A percentile compares a stretch with the other conserved stretches of the same genome.
Conservation (phyloP, 768 basidiomycete genomes). For the Auriscalpium vulgare region DNA sequence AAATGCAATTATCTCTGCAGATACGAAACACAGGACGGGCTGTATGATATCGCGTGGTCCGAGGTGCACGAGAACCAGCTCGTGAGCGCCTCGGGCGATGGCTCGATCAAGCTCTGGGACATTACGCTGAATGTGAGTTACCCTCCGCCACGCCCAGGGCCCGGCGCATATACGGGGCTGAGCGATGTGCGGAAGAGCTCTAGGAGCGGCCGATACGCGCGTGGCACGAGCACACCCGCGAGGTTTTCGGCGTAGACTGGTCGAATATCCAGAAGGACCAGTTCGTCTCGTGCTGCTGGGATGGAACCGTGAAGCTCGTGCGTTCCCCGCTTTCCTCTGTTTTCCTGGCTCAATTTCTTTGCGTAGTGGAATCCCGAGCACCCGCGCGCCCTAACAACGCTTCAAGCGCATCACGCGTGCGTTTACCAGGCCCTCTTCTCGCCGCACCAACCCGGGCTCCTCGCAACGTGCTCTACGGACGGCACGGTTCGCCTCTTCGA, state of each 20-base stretch:
- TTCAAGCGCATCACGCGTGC: constrained; percentile 78
- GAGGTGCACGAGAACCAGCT: constrained; percentile 93
- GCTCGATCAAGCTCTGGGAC: constrained; percentile 88
- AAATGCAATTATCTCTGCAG: constrained; percentile 42
- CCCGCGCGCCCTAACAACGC: constrained; percentile 67
- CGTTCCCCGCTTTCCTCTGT: constrained; percentile 21
- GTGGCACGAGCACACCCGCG: constrained; percentile 92
- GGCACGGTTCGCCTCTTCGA: constrained; percentile 84
- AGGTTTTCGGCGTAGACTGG: constrained; percentile 94
- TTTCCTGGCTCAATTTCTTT: neutral
- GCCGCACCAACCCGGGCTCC: constrained; percentile 75
- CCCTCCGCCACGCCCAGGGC: neutral
- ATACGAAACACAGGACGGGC: constrained; percentile 83
- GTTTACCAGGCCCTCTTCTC: constrained; percentile 91
- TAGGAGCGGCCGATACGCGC: constrained; percentile 85
- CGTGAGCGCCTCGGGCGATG: constrained; percentile 83
- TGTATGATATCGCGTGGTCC: constrained; percentile 92
- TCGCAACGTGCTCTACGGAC: constrained; percentile 83
- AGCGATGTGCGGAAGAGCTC: constrained; percentile 16
- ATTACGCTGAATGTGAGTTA: constrained; percentile 65
- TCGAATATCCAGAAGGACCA: constrained; percentile 86
- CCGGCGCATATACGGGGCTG: neutral
- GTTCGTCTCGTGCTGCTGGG: constrained; percentile 88
- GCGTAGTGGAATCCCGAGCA: constrained; percentile 81
- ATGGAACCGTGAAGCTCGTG: constrained; percentile 83